Evolutionary conservation across 139 green algal species (phyloP), one percentile per base, ranked within the genome.

Genomic region (Picochlorum sp.): DNA sequence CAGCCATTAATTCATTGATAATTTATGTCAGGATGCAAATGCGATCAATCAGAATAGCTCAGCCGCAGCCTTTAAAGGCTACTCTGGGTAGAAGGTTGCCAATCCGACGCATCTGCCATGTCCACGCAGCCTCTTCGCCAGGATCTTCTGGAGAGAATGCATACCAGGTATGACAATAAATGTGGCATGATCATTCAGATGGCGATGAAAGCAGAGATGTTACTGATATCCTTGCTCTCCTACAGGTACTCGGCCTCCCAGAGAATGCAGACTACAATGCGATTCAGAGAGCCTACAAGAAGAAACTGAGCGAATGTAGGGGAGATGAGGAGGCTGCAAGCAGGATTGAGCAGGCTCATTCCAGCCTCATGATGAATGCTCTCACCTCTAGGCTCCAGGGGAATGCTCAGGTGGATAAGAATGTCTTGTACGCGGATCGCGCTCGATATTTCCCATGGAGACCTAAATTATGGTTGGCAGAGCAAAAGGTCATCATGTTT

Each of bases 401-500:
- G 26, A 70, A 69, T 21, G 45, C 62, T 13, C 23, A 56, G 13
- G 75, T 87, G 21, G 65, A 76, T 34, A 80, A 80, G 56, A 74
- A 82, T 1, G 54, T 87, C 26, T 52, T 58, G 10, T 87, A 79
- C 49, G 81, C 81, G 9, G 81, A 87, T 70, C 71, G 66, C 14
- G 64, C 73, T 15, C 41, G 57, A 26, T 82, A 75, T 56, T 82
- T 87, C 54, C 81, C 75, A 5, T 87, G 81, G 81, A 68, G 79
- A 3, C 81, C 81, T 13, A 72, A 79, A 32, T 47, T 69, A 3
- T 74, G 59, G 44, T 50, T 66, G 18, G 76, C 79, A 4, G 66
- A 77, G n/a, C 30, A 66, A 18, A 66, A 79, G 28, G 47, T 81
- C 20, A 61, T 81, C 11, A 58, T 75, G 18, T 71, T 71, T 30